These are phyloP conservation scores for Stachybotrys echinatus DNA, from an alignment of 2,329 filamentous ascomycete species.

Conservation along the genomic window DNA sequence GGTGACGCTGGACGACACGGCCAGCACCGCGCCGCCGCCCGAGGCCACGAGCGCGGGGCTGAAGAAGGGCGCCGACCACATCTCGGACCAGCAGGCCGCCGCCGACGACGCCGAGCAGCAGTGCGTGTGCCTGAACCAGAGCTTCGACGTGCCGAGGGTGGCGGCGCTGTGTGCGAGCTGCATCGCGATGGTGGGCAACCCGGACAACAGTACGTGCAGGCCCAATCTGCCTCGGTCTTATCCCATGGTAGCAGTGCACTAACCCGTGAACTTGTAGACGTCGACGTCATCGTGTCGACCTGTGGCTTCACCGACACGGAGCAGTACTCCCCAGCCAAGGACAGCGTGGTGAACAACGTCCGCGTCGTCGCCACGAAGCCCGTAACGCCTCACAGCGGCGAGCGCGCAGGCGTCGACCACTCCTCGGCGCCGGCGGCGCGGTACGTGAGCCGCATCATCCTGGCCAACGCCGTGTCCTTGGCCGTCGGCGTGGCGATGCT, in stretches of 20 bases:
- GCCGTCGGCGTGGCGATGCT: not conserved
- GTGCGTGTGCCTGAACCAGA: slow-evolving; percentile 32
- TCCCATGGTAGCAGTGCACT: too few species aligned
- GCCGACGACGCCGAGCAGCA: slow-evolving; percentile 21
- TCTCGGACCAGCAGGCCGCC: slow-evolving; percentile 9
- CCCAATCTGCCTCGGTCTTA: not conserved
- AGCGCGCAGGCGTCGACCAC: slow-evolving; percentile 6
- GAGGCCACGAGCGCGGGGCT: slow-evolving; percentile 4
- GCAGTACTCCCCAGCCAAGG: slow-evolving; percentile 21
- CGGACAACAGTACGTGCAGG: slow-evolving; percentile 27
- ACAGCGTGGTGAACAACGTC: slow-evolving; percentile 25
- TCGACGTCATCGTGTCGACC: slow-evolving; percentile 26
- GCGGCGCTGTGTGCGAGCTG: slow-evolving; percentile 33
- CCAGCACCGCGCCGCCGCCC: not conserved
- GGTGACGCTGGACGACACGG: not conserved
- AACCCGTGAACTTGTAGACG: too few species aligned
- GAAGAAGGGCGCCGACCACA: slow-evolving; percentile 8
- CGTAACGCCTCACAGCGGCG: slow-evolving; percentile 6
- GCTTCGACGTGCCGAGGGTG: slow-evolving; percentile 33
- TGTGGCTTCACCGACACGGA: slow-evolving; percentile 25
- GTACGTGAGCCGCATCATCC: not conserved
- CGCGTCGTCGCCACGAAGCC: slow-evolving; percentile 26
- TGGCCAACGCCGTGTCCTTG: not conserved
- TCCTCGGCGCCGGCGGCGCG: not conserved
- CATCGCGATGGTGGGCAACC: slow-evolving; percentile 23